Evolutionary conservation across 2,329 filamentous ascomycete genomes (phyloP).

Genomic region (Lasiodiplodia citricola): DNA sequence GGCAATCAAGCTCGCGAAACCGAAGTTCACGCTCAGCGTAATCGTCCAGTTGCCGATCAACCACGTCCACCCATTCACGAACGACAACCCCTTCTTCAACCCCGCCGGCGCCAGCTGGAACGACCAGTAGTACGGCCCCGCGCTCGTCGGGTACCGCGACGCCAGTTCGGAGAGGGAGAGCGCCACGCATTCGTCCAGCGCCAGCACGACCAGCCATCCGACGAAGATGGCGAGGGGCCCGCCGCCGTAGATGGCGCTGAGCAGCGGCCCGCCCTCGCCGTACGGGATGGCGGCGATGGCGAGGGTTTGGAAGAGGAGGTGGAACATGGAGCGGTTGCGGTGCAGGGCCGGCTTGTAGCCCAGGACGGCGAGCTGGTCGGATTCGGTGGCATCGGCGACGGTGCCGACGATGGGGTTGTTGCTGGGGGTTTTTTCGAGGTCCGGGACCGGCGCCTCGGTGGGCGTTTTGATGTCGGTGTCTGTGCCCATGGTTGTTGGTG

Average conservation of each 20-base stretch:
- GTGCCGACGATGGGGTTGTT: neutral
- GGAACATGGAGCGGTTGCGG: slow-evolving; percentile 65
- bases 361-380: slow-evolving; percentile 47
- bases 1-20: slow-evolving; percentile 51
- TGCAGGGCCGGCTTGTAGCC: slow-evolving; percentile 64
- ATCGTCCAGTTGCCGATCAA: slow-evolving; percentile 40
- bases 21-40: slow-evolving; percentile 48
- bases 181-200: slow-evolving; percentile 4
- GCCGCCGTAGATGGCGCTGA: slow-evolving; percentile 51
- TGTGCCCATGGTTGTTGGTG: neutral
- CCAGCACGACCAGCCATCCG: slow-evolving; percentile 39
- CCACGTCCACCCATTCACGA: slow-evolving; percentile 50
- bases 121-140: slow-evolving; percentile 45
- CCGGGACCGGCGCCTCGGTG: neutral
- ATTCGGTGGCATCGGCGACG: slow-evolving; percentile 28
- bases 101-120: slow-evolving; percentile 49
- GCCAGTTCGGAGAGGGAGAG: slow-evolving; percentile 43
- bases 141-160: slow-evolving; percentile 44
- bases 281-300: slow-evolving; percentile 67
- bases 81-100: slow-evolving; percentile 52
- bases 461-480: neutral
- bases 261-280: slow-evolving; percentile 50
- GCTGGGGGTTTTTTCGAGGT: neutral
- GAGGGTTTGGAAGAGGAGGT: slow-evolving; percentile 65
- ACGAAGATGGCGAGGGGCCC: slow-evolving; percentile 49